Evolutionary conservation across 2,329 filamentous ascomycete species (phyloP), one percentile per base, ranked within the genome.

Genomic region (Endocalyx cinctus): DNA sequence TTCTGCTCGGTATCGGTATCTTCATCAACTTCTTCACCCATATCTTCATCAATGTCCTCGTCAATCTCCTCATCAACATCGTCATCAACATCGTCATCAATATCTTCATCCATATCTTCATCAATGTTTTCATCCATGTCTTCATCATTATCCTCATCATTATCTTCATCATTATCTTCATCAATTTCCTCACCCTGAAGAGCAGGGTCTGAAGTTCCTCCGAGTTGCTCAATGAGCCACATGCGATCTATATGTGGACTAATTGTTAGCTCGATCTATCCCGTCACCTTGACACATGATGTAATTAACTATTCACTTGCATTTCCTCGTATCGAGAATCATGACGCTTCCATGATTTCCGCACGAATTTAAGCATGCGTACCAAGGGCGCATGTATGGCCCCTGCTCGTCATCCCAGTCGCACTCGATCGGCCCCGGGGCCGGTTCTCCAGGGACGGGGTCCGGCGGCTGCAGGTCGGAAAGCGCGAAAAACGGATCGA

Each of bases 311-410:
- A n/a, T n/a, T n/a, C 15, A 37, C 30, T 36, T 31, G 44, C 45
- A 37, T 20, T 37, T 48, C n/a, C 37, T 35, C 5, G 45, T 48
- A 30, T 48, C 35, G 6, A 45, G 38, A 18, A 46, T 31, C 31
- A 48, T 36, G 15, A 48, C 27, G 29, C 41, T 42, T 7, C 45
- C 45, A 31, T 42, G 41, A 26, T 48, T 46, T 6, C 45, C 43
- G 18, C 33, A 34, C 6, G 39, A 34, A 18, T 26, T 45, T 20
- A 48, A 23, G 5, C 31, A 29, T 17, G 39, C 37, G 19, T 41
- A 39, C 43, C 45, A 48, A 13, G 41, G 43, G 13, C 33, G 33
- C 22, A 48, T 43, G 20, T 48, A 48, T 5, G 38, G 37, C 6
- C 45, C 45, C 16, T 39, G 29, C 29, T 46, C 42, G 15, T 36